phyloP scores from a whole-genome alignment of 2,329 filamentous ascomycete genomes.

The Trichoderma simmonsii region DNA sequence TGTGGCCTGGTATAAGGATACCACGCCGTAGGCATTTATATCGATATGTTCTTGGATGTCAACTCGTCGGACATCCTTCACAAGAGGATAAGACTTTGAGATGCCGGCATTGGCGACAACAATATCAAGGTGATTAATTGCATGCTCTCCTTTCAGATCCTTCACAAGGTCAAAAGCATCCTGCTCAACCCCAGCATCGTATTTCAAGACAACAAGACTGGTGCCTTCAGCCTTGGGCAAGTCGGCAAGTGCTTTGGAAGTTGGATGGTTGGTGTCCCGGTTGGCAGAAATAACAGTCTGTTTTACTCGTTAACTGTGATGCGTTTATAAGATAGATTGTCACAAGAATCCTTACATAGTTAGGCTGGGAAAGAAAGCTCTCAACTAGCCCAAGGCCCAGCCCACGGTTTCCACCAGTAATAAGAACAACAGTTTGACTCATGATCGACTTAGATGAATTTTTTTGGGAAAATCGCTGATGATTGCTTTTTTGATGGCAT shows the following conservation, averaged over 20 bases:
- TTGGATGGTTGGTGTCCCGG: constrained; percentile 34
- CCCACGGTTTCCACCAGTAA: constrained; percentile 42
- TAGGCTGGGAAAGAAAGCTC: constrained; percentile 43
- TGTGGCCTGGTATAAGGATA: constrained; percentile 35
- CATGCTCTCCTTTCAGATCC: constrained; percentile 20
- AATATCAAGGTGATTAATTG: constrained; percentile 42
- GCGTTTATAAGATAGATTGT: not conserved
- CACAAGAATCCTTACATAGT: not conserved
- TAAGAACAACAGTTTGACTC: constrained; percentile 20
- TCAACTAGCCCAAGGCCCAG: constrained; percentile 38
- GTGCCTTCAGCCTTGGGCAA: constrained; percentile 21
- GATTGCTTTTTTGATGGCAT: not conserved
- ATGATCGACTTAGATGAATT: not conserved
- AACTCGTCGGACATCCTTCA: constrained; percentile 28
- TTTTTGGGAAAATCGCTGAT: not conserved
- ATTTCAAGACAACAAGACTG: not conserved
- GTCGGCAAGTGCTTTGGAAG: constrained; percentile 28
- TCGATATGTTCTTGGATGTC: constrained; percentile 41
- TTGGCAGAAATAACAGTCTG: constrained; percentile 1
- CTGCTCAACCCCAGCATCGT: constrained; percentile 30
- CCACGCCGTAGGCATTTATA: constrained; percentile 42
- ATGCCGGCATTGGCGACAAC: constrained; percentile 52
- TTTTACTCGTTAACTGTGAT: not conserved
- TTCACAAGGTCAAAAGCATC: constrained; percentile 26
- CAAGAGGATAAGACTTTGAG: constrained; percentile 29